phyloP scores from a whole-genome alignment of 345 rosid species.

The Streptanthus diversifolius region DNA sequence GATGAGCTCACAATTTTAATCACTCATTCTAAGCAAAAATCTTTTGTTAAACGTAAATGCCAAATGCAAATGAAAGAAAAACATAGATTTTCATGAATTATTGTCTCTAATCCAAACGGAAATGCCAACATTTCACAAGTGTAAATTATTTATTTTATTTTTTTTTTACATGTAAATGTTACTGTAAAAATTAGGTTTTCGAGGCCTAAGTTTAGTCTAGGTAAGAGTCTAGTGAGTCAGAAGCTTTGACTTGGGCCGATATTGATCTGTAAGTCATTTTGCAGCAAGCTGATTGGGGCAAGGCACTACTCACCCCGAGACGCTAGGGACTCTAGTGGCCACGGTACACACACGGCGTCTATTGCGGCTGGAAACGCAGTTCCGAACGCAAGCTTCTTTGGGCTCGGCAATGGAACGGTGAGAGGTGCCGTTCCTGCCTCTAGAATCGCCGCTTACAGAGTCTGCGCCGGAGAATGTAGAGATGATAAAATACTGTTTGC shows the following conservation, averaged over 20 bases:
- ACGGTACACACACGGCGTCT: constrained; percentile 58
- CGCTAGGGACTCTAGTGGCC: constrained; percentile 5
- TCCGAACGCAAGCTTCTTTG: constrained; percentile 32
- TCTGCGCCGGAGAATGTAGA: constrained; percentile 10
- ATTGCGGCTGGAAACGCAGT: constrained; percentile 52
- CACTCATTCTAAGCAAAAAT: neutral
- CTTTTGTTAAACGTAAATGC: neutral
- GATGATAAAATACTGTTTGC: constrained; percentile 31
- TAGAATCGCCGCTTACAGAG: constrained; percentile 43
- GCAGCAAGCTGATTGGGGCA: constrained; percentile 32
- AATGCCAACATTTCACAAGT: neutral
- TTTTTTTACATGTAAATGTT: no score
- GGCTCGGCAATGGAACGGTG: constrained; percentile 43
- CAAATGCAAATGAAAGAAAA: neutral
- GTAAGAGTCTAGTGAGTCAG: neutral
- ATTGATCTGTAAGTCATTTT: neutral
- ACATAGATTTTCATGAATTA: neutral
- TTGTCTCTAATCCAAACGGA: neutral
- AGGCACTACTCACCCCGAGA: constrained; percentile 27
- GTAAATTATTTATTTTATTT: neutral
- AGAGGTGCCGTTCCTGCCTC: constrained; percentile 54
- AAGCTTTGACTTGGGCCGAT: neutral
- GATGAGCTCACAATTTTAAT: neutral
- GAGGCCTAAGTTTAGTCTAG: neutral
- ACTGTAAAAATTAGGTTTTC: neutral